Percentiles rank a stretch among this genome's conserved stretches.
Conservation (phyloP, 1,284 basidiomycete genomes). For the Pseudozyma sp. region DNA sequence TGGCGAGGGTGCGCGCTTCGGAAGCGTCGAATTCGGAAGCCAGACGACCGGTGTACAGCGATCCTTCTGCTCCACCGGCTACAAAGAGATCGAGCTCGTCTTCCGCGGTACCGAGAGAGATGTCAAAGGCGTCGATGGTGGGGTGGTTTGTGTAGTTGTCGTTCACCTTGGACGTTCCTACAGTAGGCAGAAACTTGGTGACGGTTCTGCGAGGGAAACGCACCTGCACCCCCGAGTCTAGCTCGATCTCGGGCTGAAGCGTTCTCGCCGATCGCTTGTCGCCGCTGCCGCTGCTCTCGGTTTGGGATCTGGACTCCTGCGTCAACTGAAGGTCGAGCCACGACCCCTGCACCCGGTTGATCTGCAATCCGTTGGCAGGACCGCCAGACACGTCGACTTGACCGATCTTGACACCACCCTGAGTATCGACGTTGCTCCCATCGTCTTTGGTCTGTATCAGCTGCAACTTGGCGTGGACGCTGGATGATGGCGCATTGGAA, state of each 20-base stretch:
- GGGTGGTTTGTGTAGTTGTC: slow-evolving; percentile 51
- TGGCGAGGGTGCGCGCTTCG: slow-evolving; percentile 7
- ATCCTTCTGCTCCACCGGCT: slow-evolving; percentile 49
- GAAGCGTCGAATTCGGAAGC: slow-evolving; percentile 14
- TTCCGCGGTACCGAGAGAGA: slow-evolving; percentile 27
- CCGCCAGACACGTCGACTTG: slow-evolving; percentile 28
- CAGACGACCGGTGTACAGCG: slow-evolving; percentile 31
- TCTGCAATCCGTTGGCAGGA: slow-evolving; percentile 12
- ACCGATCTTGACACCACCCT: slow-evolving; percentile 53
- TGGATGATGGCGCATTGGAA: slow-evolving; percentile 47
- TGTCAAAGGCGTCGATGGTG: slow-evolving; percentile 49
- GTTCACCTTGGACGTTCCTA: slow-evolving; percentile 37
- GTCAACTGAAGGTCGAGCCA: slow-evolving; percentile 40
- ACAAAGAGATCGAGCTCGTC: slow-evolving; percentile 44
- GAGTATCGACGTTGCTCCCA: slow-evolving; percentile 40
- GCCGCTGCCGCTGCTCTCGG: neutral
- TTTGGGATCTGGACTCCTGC: neutral
- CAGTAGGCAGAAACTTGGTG: slow-evolving; percentile 20
- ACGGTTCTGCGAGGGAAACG: slow-evolving; percentile 23
- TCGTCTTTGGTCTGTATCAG: slow-evolving; percentile 48
- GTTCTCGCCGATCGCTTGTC: slow-evolving; percentile 28
- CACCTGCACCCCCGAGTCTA: slow-evolving; percentile 26
- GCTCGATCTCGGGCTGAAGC: slow-evolving; percentile 26
- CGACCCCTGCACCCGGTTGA: slow-evolving; percentile 25
- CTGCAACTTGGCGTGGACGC: slow-evolving; percentile 45